Evolutionary conservation across 2,329 filamentous ascomycete species (phyloP), one percentile per base, ranked within the genome.

Genomic region (Neonectria sp.): DNA sequence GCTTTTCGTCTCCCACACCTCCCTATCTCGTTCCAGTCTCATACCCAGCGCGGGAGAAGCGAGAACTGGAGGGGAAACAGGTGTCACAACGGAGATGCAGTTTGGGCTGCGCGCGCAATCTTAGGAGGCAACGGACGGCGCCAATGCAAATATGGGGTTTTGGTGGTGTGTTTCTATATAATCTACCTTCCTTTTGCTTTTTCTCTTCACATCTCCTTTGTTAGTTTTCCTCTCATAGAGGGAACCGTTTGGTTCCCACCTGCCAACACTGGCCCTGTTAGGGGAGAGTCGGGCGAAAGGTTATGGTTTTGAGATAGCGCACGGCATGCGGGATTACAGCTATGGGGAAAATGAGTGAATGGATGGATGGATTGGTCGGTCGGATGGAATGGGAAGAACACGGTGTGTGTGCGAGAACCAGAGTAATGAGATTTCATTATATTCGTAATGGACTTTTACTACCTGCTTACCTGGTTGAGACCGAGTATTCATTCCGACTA

Each of bases 251-350:
- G 46, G 59, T 61, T 55, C 69, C 69, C 68, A 66, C 59, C 71
- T 69, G 52, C 72, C 72, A 74, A 72, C 72, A 74, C 72, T 74
- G 72, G 72, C 72, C 65, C 55, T 68, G 62, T 67, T 53, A 48
- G 52, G 52, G 60, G 55, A 69, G 63, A 60, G 60, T 55, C 67
- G n/a, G 12, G n/a, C 43, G 49, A 60, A 60, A 25, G 31, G 40
- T 31, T 57, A 52, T 45, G 57, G 29, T 51, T 67, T 63, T 55
- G 55, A 63, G 29, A 55, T 49, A 49, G 55, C 35, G 48, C 48
- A 63, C 48, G 40, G 58, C 31, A 24, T 45, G 46, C 25, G 59
- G 24, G 37, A 45, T 37, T 27, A n/a, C 46, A 21, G 35, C 21
- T 8, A 25, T 52, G 46, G 40, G 8, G 52, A 45, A 59, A 49